A percentile compares a stretch with the other conserved stretches of the same genome.
phyloP scores from a whole-genome alignment of 805 yeast genomes.

The Ascoidea tarda region DNA sequence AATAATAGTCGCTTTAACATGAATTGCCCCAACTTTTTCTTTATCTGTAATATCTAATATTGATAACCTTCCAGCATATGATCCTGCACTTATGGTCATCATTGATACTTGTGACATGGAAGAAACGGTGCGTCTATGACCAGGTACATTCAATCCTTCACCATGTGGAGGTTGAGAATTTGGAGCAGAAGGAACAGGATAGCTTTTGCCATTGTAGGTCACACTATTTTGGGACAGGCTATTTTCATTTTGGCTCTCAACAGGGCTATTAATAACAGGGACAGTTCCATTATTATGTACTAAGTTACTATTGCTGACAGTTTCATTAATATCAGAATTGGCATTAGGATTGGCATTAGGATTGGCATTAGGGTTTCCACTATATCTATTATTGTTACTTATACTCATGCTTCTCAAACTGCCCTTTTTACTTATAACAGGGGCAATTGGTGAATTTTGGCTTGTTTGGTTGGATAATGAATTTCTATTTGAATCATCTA shows the following conservation, averaged over 20 bases:
- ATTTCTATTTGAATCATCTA: constrained; percentile 4
- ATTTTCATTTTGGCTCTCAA: too few relatives aligned
- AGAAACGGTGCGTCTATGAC: constrained; percentile 12
- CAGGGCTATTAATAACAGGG: neutral
- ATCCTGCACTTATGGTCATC: neutral
- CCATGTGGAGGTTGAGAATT: too few relatives aligned
- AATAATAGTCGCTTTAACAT: constrained; percentile 40
- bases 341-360: neutral
- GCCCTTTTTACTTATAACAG: constrained; percentile 4
- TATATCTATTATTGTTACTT: neutral
- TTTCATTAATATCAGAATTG: neutral
- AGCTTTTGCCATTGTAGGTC: neutral
- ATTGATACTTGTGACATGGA: constrained; percentile 5
- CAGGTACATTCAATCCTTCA: neutral
- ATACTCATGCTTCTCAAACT: neutral
- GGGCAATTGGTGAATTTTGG: neutral
- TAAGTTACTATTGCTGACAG: too few relatives aligned
- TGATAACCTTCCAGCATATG: constrained; percentile 7
- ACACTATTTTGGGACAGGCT: too few relatives aligned
- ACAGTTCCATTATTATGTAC: too few relatives aligned
- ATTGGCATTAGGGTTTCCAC: neutral
- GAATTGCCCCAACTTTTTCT: constrained; percentile 16
- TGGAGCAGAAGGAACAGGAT: neutral
- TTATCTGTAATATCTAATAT: constrained; percentile 11
- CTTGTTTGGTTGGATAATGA: constrained; percentile 6